Base-by-base conservation (phyloP, 2,329 filamentous ascomycete species). In the Knoxdaviesia proteae region DNA sequence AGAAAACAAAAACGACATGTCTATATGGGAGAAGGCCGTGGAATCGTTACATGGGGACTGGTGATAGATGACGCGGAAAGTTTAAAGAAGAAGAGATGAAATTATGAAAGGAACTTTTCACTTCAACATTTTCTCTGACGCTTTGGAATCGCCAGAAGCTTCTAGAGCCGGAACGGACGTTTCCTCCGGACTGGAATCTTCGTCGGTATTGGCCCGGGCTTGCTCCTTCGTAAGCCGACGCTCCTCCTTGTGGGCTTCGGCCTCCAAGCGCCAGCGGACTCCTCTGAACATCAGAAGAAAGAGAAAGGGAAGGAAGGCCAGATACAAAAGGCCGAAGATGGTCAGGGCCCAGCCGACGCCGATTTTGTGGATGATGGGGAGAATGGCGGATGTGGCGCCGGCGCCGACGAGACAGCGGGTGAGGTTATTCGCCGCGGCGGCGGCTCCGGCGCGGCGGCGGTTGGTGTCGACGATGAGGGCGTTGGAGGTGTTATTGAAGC, bases 391-490 rank as follows among this genome's bases (percentile, higher is more conserved):
- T 10, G 62, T 68, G 2, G 63, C 64, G 0, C 59, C 64, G 0
- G 72, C 72, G 0, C 69, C 71, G 2, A 76, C 50, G 3, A 70
- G 52, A 44, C 72, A 77, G 5, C 71, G 53, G 1, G 65, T 62
- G 9, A 77, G 49, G 46, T 76, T 76, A 46, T 69, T 71, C 0
- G 68, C 63, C 0, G 71, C 71, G 1, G 68, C 68, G 0, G 69
- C 71, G 0, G 68, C 66, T 0, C 67, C 68, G 0, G 70, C 64
- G 11, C 60, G 61, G 0, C 58, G 58, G 0, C 68, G 69, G 44
- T 71, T 65, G 6, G 76, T 59, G 47, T 77, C 73, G 4, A 74
- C 61, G 3, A 76, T 58, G 39, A 77, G 53, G 0, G 66, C 62
- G 42, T 61, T 71, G 34, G 63, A 56, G 3, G 65, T 59, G 45